A percentile compares a stretch with the other conserved stretches of the same genome.
These are phyloP conservation scores for Butyriboletus appendiculatus DNA, from an alignment of 1,284 basidiomycete species.

Conservation along the genomic window DNA sequence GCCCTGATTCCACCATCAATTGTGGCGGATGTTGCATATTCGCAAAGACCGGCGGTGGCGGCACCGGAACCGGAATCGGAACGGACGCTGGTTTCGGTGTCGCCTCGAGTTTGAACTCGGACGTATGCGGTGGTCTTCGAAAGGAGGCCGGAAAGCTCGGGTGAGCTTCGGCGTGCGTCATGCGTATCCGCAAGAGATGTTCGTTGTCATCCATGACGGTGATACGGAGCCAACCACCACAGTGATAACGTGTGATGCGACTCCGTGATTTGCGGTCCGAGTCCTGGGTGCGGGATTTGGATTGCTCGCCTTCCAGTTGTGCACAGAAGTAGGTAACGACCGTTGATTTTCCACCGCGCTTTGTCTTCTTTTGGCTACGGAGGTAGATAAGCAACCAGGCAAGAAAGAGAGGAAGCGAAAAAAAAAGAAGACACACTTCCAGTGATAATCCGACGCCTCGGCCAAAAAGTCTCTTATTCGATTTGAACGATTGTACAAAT, in stretches of 20 bases:
- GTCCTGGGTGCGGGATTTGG: constrained; percentile 34
- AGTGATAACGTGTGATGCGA: constrained; percentile 37
- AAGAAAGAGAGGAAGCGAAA: background rate
- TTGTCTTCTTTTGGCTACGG: constrained; percentile 36
- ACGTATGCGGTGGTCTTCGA: constrained; percentile 34
- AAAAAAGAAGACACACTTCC: constrained; percentile 28
- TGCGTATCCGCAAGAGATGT: constrained; percentile 35
- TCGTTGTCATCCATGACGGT: constrained; percentile 40
- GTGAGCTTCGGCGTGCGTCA: constrained; percentile 37
- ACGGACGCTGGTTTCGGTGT: constrained; percentile 22
- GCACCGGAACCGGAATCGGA: constrained; percentile 8
- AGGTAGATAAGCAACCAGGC: background rate
- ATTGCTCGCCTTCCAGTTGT: constrained; percentile 36
- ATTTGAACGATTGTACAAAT: constrained; percentile 37
- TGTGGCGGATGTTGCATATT: constrained; percentile 27
- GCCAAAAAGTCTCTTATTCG: constrained; percentile 36
- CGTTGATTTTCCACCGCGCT: constrained; percentile 35
- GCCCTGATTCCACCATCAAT: constrained; percentile 24
- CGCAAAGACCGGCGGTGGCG: constrained; percentile 25
- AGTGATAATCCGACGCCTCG: constrained; percentile 38
- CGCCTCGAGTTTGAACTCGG: constrained; percentile 34
- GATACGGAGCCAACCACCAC: constrained; percentile 38
- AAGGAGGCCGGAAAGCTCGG: constrained; percentile 35
- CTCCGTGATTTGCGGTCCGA: constrained; percentile 36
- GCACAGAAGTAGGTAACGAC: constrained; percentile 39